phyloP scores from a whole-genome alignment of 768 basidiomycete genomes.

The Boletus subparvulus region DNA sequence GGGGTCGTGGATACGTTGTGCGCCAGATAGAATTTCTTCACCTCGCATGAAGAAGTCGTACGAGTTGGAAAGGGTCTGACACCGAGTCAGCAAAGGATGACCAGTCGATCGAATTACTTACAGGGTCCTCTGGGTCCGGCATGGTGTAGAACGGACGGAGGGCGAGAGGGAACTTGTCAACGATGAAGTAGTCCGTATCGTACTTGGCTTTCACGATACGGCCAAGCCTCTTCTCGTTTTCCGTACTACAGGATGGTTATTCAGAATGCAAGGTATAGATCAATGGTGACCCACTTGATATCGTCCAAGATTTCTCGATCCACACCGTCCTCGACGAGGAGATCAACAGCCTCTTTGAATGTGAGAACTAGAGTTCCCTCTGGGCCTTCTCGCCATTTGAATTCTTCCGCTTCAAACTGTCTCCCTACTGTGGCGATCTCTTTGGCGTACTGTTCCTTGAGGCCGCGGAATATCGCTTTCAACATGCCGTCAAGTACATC shows the following conservation, averaged over 20 bases:
- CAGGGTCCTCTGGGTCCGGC: slow-evolving; percentile 91
- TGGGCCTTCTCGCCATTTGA: slow-evolving; percentile 73
- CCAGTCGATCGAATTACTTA: slow-evolving; percentile 37
- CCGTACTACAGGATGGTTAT: slow-evolving; percentile 60
- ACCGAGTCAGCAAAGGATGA: background rate
- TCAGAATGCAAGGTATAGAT: background rate
- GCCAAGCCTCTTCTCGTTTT: slow-evolving; percentile 93
- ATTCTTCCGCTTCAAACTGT: slow-evolving; percentile 95
- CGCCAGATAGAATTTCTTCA: slow-evolving; percentile 97
- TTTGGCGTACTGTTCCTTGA: slow-evolving; percentile 70
- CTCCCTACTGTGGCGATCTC: slow-evolving; percentile 81
- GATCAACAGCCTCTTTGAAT: slow-evolving; percentile 84
- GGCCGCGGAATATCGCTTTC: slow-evolving; percentile 79
- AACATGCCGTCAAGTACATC: slow-evolving; percentile 88
- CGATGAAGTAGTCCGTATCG: slow-evolving; percentile 97
- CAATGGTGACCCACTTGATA: slow-evolving; percentile 62
- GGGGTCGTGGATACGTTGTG: slow-evolving; percentile 96
- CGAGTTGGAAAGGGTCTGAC: slow-evolving; percentile 88
- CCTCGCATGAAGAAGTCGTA: slow-evolving; percentile 99
- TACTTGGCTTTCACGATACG: slow-evolving; percentile 89
- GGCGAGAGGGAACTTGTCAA: slow-evolving; percentile 97
- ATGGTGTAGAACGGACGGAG: slow-evolving; percentile 99
- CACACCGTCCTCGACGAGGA: slow-evolving; percentile 85
- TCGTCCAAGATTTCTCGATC: slow-evolving; percentile 79
- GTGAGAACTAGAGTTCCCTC: slow-evolving; percentile 82